Conservation (phyloP, 2,329 filamentous ascomycete species). For the Cytospora piceicola region DNA sequence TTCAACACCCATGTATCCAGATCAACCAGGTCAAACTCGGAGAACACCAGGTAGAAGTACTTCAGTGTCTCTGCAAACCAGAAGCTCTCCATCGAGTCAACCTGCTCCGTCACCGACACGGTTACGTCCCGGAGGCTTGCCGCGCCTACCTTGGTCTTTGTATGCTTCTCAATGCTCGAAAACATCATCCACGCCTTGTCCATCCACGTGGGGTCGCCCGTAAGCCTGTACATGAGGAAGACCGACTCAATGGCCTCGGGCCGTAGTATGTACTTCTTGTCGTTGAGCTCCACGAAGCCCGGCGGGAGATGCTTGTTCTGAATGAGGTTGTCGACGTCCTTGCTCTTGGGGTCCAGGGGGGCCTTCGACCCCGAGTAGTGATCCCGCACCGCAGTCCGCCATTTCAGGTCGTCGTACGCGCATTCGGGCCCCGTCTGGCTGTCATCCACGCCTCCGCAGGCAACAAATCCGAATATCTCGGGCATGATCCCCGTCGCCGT, state of each 20-base stretch:
- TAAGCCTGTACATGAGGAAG: constrained; percentile 77
- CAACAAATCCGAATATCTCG: constrained; percentile 58
- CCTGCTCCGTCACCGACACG: constrained; percentile 40
- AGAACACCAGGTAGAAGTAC: constrained; percentile 68
- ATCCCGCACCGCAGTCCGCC: constrained; percentile 31
- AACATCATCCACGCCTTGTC: constrained; percentile 79
- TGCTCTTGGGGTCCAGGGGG: constrained; percentile 18
- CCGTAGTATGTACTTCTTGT: constrained; percentile 66
- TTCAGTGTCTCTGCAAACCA: constrained; percentile 73
- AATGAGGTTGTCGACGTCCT: constrained; percentile 24
- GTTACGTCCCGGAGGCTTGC: constrained; percentile 71
- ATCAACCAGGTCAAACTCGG: constrained; percentile 60
- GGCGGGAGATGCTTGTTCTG: constrained; percentile 32
- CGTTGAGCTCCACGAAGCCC: constrained; percentile 60
- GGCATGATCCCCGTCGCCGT: constrained; percentile 64
- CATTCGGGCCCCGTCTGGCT: constrained; percentile 34
- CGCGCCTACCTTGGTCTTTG: constrained; percentile 64
- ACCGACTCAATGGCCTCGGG: constrained; percentile 83
- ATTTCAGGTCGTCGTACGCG: constrained; percentile 34
- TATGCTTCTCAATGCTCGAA: constrained; percentile 62
- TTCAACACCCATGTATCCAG: constrained; percentile 67
- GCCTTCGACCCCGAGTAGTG: constrained; percentile 14
- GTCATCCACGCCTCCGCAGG: constrained; percentile 39
- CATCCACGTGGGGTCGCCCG: constrained; percentile 66
- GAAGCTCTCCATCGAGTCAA: constrained; percentile 75